Conservation (phyloP, 768 basidiomycete genomes). For the Lactarius sanguifluus region DNA sequence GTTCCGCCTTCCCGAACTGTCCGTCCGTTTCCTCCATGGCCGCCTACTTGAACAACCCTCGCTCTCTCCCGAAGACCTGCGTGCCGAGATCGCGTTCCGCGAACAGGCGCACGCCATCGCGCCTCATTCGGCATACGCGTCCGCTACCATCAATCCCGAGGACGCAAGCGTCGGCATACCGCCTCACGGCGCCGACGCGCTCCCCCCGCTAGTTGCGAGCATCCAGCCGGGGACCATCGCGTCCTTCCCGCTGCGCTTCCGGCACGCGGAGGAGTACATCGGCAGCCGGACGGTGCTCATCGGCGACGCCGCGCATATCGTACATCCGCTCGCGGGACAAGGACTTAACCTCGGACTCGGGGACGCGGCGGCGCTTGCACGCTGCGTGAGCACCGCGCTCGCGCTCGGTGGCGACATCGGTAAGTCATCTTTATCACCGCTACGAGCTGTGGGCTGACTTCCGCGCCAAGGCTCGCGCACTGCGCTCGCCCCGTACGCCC, state of each 20-base stretch:
- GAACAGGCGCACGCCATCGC: constrained; percentile 71
- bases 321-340: constrained; percentile 95
- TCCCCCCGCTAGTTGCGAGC: constrained; percentile 74
- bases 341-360: constrained; percentile 92
- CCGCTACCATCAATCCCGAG: constrained; percentile 38
- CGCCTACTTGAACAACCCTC: constrained; percentile 58
- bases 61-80: constrained; percentile 50
- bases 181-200: constrained; percentile 53
- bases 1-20: constrained; percentile 78
- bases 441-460: background rate
- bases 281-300: constrained; percentile 88
- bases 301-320: constrained; percentile 94
- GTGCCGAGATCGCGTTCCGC: constrained; percentile 67
- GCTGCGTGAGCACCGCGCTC: constrained; percentile 59
- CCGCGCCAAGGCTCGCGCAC: constrained; percentile 62
- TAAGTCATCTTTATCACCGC: constrained; percentile 35
- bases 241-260: constrained; percentile 86
- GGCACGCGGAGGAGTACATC: constrained; percentile 83
- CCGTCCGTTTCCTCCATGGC: constrained; percentile 64
- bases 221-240: constrained; percentile 76
- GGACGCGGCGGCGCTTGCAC: constrained; percentile 73
- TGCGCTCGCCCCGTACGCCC: constrained; percentile 71
- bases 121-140: constrained; percentile 61
- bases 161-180: constrained; percentile 49
- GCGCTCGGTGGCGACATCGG: constrained; percentile 80